Percentiles rank a stretch among this genome's conserved stretches.
phyloP scores from a whole-genome alignment of 2,329 filamentous ascomycete genomes.

The Aureobasidium namibiae region DNA sequence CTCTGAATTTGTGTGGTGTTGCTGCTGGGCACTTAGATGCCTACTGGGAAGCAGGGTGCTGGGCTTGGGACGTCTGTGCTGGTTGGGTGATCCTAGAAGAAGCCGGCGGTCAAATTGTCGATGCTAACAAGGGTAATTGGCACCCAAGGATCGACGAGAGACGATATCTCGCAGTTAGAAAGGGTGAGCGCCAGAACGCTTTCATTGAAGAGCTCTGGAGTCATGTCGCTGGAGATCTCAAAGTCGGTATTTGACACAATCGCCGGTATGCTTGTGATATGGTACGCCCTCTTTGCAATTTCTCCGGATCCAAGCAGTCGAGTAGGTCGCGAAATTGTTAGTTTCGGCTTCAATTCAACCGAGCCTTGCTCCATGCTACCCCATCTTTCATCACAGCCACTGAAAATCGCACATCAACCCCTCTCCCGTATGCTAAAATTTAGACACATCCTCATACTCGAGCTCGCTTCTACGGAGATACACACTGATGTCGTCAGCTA shows the following conservation, averaged over 20 bases:
- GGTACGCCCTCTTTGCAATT: background rate
- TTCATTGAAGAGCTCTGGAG: conserved; percentile 43
- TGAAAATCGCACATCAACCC: background rate
- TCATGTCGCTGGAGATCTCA: conserved; percentile 36
- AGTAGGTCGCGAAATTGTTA: background rate
- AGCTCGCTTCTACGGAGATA: too few relatives aligned
- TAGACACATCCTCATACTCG: too few relatives aligned
- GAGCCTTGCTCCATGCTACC: background rate
- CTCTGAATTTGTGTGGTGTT: conserved; percentile 65
- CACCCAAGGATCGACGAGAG: conserved; percentile 47
- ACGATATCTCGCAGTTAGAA: conserved; percentile 44
- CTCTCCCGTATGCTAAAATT: background rate
- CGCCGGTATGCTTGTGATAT: too few relatives aligned
- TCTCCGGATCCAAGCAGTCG: background rate
- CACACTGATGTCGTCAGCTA: background rate
- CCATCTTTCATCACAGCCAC: background rate
- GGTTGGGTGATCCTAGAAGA: conserved; percentile 70
- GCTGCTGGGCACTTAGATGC: conserved; percentile 63
- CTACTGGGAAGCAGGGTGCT: conserved; percentile 80
- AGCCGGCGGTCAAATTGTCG: conserved; percentile 63
- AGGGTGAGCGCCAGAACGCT: conserved; percentile 36
- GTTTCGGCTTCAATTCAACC: conserved; percentile 2
- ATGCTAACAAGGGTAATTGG: conserved; percentile 69
- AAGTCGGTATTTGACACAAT: conserved; percentile 27
- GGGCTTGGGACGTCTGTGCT: conserved; percentile 79